A percentile compares a stretch with the other conserved stretches of the same genome.
Conservation (phyloP, 2,329 filamentous ascomycete species). For the Arthrobotrys sinensis region DNA sequence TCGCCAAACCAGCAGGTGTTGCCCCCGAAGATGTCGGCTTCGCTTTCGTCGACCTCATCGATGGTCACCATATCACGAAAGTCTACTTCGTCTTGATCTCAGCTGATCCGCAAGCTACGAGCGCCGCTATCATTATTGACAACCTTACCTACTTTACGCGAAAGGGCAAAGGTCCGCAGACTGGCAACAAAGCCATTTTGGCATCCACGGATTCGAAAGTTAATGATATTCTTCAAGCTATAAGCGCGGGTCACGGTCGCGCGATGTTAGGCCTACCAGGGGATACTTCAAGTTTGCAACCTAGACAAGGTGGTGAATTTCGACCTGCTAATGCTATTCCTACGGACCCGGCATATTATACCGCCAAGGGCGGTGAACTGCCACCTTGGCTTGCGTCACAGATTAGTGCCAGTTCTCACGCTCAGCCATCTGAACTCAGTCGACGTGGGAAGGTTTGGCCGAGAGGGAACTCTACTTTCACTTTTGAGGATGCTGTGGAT, state of each 20-base stretch:
- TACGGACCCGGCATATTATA: no score
- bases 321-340: no score
- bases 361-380: no score
- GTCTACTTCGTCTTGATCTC: constrained; percentile 42
- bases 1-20: constrained; percentile 7
- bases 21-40: constrained; percentile 30
- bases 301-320: no score
- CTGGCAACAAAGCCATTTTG: constrained; percentile 35
- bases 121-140: constrained; percentile 33
- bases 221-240: constrained; percentile 35
- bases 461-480: constrained; percentile 32
- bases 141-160: constrained; percentile 51
- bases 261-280: background rate
- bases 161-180: constrained; percentile 45
- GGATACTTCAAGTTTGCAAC: background rate
- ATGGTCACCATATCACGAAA: constrained; percentile 43
- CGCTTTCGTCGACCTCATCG: constrained; percentile 40
- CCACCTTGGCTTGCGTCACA: no score
- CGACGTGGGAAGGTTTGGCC: constrained; percentile 1
- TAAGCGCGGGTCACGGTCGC: constrained; percentile 2
- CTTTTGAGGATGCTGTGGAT: constrained; percentile 6
- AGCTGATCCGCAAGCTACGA: constrained; percentile 27
- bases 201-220: constrained; percentile 18
- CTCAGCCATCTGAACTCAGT: background rate
- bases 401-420: no score